These are phyloP conservation scores for Dactylellina haptotyla DNA, from an alignment of 2,329 filamentous ascomycete species.

Conservation along the genomic window DNA sequence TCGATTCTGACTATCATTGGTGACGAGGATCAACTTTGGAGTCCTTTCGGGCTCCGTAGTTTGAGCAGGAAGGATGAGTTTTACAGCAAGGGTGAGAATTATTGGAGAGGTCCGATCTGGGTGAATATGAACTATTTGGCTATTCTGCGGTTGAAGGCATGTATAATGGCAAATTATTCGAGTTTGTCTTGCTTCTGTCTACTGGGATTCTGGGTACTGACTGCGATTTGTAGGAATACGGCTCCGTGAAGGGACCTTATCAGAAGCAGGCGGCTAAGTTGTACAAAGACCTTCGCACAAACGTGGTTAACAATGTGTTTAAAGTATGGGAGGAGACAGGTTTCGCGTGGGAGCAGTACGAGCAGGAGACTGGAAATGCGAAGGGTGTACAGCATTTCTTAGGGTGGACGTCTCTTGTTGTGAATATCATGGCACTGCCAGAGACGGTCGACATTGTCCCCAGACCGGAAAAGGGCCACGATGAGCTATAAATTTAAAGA, in stretches of 20 bases:
- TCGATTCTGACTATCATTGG: slow-evolving; percentile 79
- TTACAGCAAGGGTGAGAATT: slow-evolving; percentile 93
- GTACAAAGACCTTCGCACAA: slow-evolving; percentile 80
- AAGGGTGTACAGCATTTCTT: slow-evolving; percentile 98
- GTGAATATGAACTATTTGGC: slow-evolving; percentile 95
- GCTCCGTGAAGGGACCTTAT: slow-evolving; percentile 72
- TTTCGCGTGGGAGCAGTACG: slow-evolving; percentile 99
- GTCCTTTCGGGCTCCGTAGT: slow-evolving; percentile 85
- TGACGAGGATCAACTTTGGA: slow-evolving; percentile 89
- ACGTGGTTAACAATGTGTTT: slow-evolving; percentile 89
- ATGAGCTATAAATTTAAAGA: slow-evolving; percentile 64
- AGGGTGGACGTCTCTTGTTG: slow-evolving; percentile 97
- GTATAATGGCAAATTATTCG: neutral
- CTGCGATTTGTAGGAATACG: slow-evolving; percentile 62
- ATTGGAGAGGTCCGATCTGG: slow-evolving; percentile 95
- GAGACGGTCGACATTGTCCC: slow-evolving; percentile 62
- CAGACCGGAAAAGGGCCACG: slow-evolving; percentile 63
- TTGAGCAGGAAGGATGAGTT: slow-evolving; percentile 83
- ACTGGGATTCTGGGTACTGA: too few species aligned
- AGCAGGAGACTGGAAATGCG: slow-evolving; percentile 89
- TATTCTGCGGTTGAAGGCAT: slow-evolving; percentile 78
- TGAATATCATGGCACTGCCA: slow-evolving; percentile 97
- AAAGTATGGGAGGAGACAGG: slow-evolving; percentile 88
- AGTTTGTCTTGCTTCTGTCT: neutral
- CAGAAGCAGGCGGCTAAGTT: slow-evolving; percentile 74